phyloP scores from a whole-genome alignment of 495 filamentous ascomycete species.

The Cercophora sp. region DNA sequence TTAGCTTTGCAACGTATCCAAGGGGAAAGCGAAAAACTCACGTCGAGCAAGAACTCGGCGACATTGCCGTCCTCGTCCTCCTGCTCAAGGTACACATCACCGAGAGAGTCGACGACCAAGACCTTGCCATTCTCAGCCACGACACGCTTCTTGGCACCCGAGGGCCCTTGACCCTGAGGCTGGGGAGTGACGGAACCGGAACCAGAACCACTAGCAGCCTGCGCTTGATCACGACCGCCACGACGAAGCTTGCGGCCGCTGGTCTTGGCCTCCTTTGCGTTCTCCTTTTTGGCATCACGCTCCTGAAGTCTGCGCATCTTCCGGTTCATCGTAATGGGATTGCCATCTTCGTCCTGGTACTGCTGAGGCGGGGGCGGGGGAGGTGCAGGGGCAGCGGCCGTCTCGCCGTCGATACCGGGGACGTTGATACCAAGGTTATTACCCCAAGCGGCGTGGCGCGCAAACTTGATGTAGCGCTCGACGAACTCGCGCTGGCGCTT shows the following conservation, averaged over 20 bases:
- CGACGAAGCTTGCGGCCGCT: constrained; percentile 28
- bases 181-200: constrained; percentile 30
- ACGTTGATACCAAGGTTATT: constrained; percentile 34
- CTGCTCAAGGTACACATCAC: constrained; percentile 90
- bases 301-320: constrained; percentile 85
- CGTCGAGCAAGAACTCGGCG: constrained; percentile 79
- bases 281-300: constrained; percentile 69
- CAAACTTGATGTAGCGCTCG: constrained; percentile 84
- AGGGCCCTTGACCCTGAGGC: constrained; percentile 43
- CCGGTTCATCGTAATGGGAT: constrained; percentile 64
- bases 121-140: constrained; percentile 93
- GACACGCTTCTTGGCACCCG: constrained; percentile 73
- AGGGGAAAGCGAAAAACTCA: constrained; percentile 40
- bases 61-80: constrained; percentile 78
- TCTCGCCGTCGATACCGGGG: constrained; percentile 56
- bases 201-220: constrained; percentile 18
- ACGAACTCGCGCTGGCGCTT: constrained; percentile 88
- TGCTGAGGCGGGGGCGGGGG: constrained; percentile 25
- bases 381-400: constrained; percentile 34
- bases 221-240: constrained; percentile 16
- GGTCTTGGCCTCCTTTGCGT: constrained; percentile 31
- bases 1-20: no score
- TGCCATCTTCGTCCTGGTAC: constrained; percentile 46
- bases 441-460: constrained; percentile 84
- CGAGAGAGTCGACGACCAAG: constrained; percentile 82